Evolutionary conservation across 345 rosid genomes (phyloP).

Genomic region (Rhodamnia rubescens): DNA sequence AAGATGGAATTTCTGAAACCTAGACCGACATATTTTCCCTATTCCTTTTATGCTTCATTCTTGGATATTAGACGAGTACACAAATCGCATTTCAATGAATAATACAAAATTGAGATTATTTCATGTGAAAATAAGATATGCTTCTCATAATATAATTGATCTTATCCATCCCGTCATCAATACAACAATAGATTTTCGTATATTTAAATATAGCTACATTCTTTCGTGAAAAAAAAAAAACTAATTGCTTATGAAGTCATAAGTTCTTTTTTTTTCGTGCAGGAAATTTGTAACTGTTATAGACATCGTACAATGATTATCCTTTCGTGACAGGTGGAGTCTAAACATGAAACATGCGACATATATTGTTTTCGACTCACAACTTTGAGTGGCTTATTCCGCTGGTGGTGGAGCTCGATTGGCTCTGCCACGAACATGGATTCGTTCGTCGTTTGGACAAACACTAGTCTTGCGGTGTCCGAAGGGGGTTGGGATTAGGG

Average conservation of each 20-base stretch:
- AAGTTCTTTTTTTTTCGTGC: background rate
- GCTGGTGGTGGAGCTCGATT: background rate
- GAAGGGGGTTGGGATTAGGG: rapidly evolving
- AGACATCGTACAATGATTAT: too few species aligned
- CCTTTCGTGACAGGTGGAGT: background rate
- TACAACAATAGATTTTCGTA: background rate
- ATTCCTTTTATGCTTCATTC: too few species aligned
- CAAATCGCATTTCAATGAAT: background rate
- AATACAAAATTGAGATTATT: background rate
- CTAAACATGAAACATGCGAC: too few species aligned
- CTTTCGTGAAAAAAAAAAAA: background rate
- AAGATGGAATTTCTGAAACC: too few species aligned
- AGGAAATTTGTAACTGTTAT: background rate
- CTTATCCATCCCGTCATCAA: background rate
- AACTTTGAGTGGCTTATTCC: background rate
- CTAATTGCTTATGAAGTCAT: background rate
- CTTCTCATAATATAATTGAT: background rate
- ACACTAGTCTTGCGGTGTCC: background rate
- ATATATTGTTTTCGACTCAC: too few species aligned
- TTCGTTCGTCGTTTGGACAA: background rate
- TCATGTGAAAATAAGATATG: background rate
- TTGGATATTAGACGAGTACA: background rate
- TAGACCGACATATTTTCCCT: too few species aligned
- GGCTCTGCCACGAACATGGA: background rate
- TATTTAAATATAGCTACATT: background rate